Evolutionary conservation across 164 flowering plant genomes (phyloP).

Genomic region (Warburgia ugandensis): DNA sequence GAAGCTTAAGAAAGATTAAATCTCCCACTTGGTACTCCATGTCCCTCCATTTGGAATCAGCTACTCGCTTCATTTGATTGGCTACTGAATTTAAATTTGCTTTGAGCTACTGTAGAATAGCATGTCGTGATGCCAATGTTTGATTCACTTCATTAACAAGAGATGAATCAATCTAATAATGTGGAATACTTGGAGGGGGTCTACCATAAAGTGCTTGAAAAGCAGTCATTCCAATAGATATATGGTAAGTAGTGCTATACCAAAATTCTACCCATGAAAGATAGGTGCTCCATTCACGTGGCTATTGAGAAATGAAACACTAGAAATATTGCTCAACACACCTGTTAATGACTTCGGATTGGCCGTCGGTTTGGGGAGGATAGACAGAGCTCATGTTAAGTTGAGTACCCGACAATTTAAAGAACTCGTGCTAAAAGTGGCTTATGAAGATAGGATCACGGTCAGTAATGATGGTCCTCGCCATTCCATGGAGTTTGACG

Average conservation of each 20-base stretch:
- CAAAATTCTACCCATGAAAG: constrained; percentile 1
- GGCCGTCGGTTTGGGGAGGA: not conserved
- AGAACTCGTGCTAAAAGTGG: not conserved
- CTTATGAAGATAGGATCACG: not conserved
- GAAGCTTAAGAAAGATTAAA: constrained; percentile 1
- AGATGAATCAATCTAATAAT: not conserved
- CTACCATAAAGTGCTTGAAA: not conserved
- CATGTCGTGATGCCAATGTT: not conserved
- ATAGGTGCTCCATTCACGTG: not conserved
- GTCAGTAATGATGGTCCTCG: not conserved
- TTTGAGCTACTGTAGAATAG: not conserved
- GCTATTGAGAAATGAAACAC: not conserved
- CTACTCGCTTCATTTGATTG: not conserved
- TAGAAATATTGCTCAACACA: not conserved
- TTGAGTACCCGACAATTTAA: not conserved
- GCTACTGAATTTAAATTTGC: not conserved
- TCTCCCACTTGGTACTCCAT: not conserved
- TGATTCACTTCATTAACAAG: not conserved
- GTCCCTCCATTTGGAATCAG: not conserved
- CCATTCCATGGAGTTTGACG: not conserved
- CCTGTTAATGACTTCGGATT: not conserved
- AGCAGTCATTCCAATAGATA: not conserved
- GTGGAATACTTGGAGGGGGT: not conserved
- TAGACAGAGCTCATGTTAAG: not conserved
- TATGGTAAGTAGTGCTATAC: not conserved